Percentiles rank a stretch among this genome's conserved stretches.
Conservation (phyloP, 805 yeast genomes). For the Starmerella roubikii region DNA sequence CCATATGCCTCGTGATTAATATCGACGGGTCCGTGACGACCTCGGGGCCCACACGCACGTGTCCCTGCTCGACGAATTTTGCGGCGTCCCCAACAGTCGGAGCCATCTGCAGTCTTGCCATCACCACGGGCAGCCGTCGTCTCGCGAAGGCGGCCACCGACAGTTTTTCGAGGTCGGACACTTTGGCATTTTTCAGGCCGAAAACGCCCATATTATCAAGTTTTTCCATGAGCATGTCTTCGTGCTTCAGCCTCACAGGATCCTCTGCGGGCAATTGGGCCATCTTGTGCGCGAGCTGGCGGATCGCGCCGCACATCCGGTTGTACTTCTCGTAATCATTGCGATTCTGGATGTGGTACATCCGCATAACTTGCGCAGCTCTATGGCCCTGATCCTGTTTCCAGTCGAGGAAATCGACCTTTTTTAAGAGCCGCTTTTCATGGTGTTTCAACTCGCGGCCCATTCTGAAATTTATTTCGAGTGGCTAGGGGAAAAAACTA, state of each 20-base stretch:
- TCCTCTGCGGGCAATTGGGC: constrained; percentile 79
- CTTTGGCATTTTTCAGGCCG: constrained; percentile 66
- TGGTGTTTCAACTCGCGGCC: constrained; percentile 74
- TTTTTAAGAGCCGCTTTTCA: constrained; percentile 85
- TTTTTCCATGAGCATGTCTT: constrained; percentile 74
- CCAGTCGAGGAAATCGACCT: constrained; percentile 96
- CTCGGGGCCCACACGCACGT: constrained; percentile 92
- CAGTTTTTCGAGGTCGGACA: constrained; percentile 81
- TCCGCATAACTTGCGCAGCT: constrained; percentile 92
- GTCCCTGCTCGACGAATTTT: constrained; percentile 90
- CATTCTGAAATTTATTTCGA: constrained; percentile 11
- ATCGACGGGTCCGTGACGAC: constrained; percentile 93
- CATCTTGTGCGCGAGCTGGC: constrained; percentile 74
- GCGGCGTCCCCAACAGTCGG: constrained; percentile 79
- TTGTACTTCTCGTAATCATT: constrained; percentile 94
- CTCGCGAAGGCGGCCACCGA: constrained; percentile 89
- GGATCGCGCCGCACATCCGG: constrained; percentile 78
- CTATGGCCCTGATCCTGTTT: constrained; percentile 91
- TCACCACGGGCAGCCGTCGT: constrained; percentile 82
- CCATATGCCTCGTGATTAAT: constrained; percentile 83
- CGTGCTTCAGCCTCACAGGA: constrained; percentile 77
- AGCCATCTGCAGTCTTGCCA: constrained; percentile 91
- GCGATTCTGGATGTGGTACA: constrained; percentile 84
- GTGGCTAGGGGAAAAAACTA: too few relatives aligned
- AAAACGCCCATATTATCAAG: constrained; percentile 78